These are phyloP conservation scores for Moniliella sp. DNA, from an alignment of 1,284 basidiomycete species.

Conservation along the genomic window DNA sequence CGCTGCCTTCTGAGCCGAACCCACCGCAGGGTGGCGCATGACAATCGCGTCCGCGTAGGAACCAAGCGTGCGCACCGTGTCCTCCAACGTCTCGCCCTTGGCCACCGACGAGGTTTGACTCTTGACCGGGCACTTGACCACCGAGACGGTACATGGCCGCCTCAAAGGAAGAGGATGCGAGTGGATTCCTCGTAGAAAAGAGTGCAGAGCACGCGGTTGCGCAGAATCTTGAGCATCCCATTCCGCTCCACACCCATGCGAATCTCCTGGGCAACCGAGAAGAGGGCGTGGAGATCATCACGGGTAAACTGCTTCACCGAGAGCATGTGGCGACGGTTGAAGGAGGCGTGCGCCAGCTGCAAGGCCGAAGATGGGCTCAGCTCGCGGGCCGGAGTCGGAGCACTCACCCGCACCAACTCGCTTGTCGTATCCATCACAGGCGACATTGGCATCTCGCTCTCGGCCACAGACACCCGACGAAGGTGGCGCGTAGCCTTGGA, in stretches of 20 bases:
- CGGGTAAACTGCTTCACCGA: constrained; percentile 81
- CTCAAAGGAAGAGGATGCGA: constrained; percentile 88
- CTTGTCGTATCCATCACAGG: no score
- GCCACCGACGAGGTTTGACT: constrained; percentile 64
- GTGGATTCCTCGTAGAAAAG: constrained; percentile 96
- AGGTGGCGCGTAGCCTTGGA: no score
- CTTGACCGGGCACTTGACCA: constrained; percentile 67
- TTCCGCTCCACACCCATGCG: constrained; percentile 77
- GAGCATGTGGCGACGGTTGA: constrained; percentile 60
- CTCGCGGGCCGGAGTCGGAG: no score
- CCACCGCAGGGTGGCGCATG: constrained; percentile 76
- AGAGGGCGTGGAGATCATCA: constrained; percentile 76
- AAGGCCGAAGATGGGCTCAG: no score
- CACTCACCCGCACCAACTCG: no score
- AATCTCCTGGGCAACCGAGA: constrained; percentile 89
- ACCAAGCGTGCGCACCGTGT: constrained; percentile 79
- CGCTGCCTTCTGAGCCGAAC: constrained; percentile 49
- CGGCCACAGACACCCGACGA: no score
- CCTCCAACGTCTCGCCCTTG: constrained; percentile 81
- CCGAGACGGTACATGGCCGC: constrained; percentile 96
- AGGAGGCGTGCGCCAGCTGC: no score
- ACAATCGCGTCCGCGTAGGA: constrained; percentile 92
- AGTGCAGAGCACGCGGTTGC: constrained; percentile 76
- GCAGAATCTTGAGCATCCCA: constrained; percentile 68
- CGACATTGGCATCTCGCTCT: no score